These are phyloP conservation scores for Fagopyrum homotropicum DNA, from an alignment of 148 eudicot genomes.

Conservation along the genomic window DNA sequence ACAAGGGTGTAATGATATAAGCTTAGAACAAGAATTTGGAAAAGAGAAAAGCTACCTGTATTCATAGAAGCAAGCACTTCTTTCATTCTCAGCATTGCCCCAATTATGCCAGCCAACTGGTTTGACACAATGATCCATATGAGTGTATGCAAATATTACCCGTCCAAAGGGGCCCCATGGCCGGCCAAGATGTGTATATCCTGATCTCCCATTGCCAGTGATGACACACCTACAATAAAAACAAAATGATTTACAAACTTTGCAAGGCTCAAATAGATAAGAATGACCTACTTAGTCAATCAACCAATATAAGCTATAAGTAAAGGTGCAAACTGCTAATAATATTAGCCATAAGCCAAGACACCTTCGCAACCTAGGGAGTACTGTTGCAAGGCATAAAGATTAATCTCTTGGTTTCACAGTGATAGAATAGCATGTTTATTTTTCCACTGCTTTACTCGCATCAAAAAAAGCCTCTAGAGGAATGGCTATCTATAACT, in stretches of 20 bases:
- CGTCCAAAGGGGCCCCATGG: conserved; percentile 99
- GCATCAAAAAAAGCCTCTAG: background rate
- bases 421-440: background rate
- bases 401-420: too few relatives aligned
- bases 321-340: background rate
- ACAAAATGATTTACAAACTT: background rate
- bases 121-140: conserved; percentile 78
- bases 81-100: conserved; percentile 90
- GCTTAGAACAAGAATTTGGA: background rate
- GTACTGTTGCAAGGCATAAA: background rate
- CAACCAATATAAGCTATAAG: background rate
- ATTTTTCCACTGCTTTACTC: background rate
- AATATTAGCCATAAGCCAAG: background rate
- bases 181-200: conserved; percentile 76
- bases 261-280: background rate
- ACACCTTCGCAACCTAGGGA: background rate
- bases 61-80: conserved; percentile 96
- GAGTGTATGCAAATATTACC: conserved; percentile 85
- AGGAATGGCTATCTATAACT: background rate
- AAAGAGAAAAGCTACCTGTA: conserved; percentile 45
- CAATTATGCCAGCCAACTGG: conserved; percentile 90
- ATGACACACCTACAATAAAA: conserved; percentile 65
- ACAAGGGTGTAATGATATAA: background rate
- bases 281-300: background rate
- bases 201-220: conserved; percentile 72